Percentiles rank a stretch among this genome's conserved stretches.
phyloP scores from a whole-genome alignment of 2,329 filamentous ascomycete species.

The Neopestalotiopsis sp. region DNA sequence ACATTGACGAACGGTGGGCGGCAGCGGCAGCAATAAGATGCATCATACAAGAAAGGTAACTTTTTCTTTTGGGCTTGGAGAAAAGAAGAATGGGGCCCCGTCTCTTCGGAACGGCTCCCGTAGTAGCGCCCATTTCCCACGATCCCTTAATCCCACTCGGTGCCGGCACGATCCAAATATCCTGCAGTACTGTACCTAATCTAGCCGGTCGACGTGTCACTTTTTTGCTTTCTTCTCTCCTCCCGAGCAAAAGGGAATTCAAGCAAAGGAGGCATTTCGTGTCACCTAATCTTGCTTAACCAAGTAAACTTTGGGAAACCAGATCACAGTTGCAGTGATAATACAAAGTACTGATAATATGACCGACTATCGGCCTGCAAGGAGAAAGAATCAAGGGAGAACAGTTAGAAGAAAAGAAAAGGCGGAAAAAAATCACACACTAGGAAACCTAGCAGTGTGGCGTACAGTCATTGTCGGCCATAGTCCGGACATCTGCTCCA shows the following conservation, averaged over 20 bases:
- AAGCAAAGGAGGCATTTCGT: background rate
- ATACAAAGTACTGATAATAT: background rate
- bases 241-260: background rate
- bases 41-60: background rate
- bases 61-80: background rate
- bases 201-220: constrained; percentile 12
- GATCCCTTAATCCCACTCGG: constrained; percentile 16
- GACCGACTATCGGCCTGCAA: background rate
- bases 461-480: constrained; percentile 1
- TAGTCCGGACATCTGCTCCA: constrained; percentile 14
- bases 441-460: background rate
- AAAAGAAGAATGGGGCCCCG: background rate
- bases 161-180: background rate
- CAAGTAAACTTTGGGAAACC: background rate
- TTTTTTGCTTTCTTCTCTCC: background rate
- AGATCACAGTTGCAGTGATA: background rate
- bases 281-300: background rate
- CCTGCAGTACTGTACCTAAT: constrained; percentile 12
- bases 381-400: background rate
- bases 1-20: background rate
- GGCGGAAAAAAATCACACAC: background rate
- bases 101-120: constrained; percentile 17
- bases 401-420: background rate
- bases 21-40: too few relatives aligned
- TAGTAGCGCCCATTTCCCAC: constrained; percentile 6